Evolutionary conservation across 768 basidiomycete species (phyloP).

Genomic region (Suillus cothurnatus): DNA sequence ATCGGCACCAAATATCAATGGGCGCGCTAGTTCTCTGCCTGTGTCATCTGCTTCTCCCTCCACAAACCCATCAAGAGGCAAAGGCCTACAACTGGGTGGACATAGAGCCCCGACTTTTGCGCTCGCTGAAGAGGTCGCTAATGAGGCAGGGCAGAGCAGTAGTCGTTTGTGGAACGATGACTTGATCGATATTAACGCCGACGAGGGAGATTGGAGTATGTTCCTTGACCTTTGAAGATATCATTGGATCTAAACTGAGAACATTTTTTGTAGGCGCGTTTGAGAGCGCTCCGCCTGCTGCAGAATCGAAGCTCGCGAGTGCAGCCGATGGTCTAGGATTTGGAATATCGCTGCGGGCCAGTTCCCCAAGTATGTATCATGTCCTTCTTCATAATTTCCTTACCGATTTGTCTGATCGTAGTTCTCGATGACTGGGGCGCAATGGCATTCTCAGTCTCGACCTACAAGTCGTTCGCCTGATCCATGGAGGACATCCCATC

Average conservation of each 20-base stretch:
- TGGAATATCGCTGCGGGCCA: conserved; percentile 12
- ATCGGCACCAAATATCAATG: conserved; percentile 40
- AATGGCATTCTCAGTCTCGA: conserved; percentile 14
- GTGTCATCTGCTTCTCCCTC: conserved; percentile 14
- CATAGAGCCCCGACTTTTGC: conserved; percentile 45
- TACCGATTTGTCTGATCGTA: conserved; percentile 1
- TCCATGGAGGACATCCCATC: conserved; percentile 21
- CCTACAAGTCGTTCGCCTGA: conserved; percentile 9
- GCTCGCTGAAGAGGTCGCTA: conserved; percentile 57
- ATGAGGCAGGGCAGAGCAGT: conserved; percentile 27
- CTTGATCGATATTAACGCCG: conserved; percentile 91
- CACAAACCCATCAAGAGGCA: conserved; percentile 40
- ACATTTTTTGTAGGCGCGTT: conserved; percentile 63
- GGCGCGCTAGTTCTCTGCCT: not conserved
- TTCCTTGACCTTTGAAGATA: conserved; percentile 14
- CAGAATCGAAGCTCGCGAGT: conserved; percentile 23
- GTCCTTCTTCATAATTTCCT: not conserved
- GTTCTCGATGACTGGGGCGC: conserved; percentile 26
- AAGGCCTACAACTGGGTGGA: conserved; percentile 71
- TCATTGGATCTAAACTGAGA: not conserved
- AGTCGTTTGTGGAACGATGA: conserved; percentile 77
- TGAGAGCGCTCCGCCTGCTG: conserved; percentile 51
- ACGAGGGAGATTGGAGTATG: conserved; percentile 94
- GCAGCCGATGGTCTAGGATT: conserved; percentile 31
- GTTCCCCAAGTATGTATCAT: not conserved